Evolutionary conservation across 306 rosid genomes (phyloP).

Genomic region (Betula pendula): DNA sequence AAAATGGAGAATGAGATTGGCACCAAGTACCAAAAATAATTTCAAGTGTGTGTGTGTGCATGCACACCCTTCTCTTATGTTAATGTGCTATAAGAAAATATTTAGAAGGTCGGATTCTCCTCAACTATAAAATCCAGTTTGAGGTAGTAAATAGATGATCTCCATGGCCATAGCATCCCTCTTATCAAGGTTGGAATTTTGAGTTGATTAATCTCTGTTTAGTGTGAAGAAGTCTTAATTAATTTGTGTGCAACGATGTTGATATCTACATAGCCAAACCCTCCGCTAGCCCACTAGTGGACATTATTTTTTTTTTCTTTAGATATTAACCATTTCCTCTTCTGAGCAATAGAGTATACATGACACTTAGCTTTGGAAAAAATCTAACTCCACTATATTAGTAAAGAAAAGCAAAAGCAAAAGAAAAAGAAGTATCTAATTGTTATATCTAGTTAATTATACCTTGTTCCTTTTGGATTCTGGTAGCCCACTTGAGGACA

Average conservation of each 20-base stretch:
- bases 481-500: neutral
- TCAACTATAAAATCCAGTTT: neutral
- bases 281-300: neutral
- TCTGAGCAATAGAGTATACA: neutral
- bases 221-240: neutral
- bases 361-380: neutral
- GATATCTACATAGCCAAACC: neutral
- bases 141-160: neutral
- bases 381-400: neutral
- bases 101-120: neutral
- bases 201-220: neutral
- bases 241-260: neutral
- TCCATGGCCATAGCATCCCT: neutral
- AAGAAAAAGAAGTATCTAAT: neutral
- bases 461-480: neutral
- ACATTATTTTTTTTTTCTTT: neutral
- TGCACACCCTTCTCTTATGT: neutral
- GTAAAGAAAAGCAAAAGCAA: neutral
- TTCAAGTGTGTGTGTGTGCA: neutral
- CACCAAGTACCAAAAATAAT: neutral
- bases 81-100: neutral
- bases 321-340: neutral
- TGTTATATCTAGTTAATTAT: neutral
- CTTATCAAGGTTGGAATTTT: slow-evolving; percentile 5
- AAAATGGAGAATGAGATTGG: neutral